Evolutionary conservation across 768 basidiomycete species (phyloP), one percentile per base, ranked within the genome.

Genomic region (Pulveroboletus sp.): DNA sequence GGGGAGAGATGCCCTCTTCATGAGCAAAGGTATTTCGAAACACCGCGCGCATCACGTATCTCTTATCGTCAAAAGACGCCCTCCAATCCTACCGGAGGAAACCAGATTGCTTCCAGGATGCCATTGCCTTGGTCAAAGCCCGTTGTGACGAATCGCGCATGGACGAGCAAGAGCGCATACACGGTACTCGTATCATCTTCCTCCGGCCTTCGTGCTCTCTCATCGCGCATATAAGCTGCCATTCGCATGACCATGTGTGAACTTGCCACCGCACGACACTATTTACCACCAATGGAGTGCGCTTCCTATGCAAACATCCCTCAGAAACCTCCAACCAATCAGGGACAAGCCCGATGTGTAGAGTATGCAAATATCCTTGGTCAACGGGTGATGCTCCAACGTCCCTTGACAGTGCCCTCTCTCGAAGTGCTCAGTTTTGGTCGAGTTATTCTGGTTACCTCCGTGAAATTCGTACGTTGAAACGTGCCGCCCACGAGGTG

Each of bases 381-480:
- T 42, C 32, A 4, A 35, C 49, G 39, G 43, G 43, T 39, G 32
- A 49, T 39, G 27, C 7, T 8, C 50, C 57, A 46, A 55, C 46
- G 1, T 31, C 28, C 21, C 15, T 10, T 17, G 6, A 39, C 56
- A 89, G 87, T 48, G 84, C 88, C 11, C 67, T 90, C 9, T 81
- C 86, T 14, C 73, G 86, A 43, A 89, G 88, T 61, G 80, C 87
- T 8, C 88, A 90, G 59, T 84, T 83, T 59, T 90, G 88, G 88
- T 88, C 88, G 4, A 88, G 85, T 49, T 89, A 89, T 65, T 90
- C 88, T 3, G 88, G 88, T 0, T 89, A 90, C 67, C 73, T 90
- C 44, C 79, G 87, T 39, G 86, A 89, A 73, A 75, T 86, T 49
- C 79, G 87, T 86, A 62, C 64, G 86, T 80, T 49, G 54, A 55